These are phyloP conservation scores for Diversispora epigaea DNA, from an alignment of 192 early-diverging fungal species.

Conservation along the genomic window DNA sequence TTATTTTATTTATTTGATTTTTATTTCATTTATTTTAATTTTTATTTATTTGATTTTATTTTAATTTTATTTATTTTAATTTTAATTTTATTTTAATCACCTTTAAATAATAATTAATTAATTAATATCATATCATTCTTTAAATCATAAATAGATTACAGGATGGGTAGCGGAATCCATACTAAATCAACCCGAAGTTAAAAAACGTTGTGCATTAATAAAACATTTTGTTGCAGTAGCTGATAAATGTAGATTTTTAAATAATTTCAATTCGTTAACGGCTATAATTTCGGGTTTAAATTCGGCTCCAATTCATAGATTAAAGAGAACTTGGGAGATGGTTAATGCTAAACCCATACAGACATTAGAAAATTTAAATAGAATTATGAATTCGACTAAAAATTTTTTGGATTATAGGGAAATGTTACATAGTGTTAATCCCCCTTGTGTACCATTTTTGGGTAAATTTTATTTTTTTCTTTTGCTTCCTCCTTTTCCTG, in stretches of 20 bases:
- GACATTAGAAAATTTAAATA: constrained; percentile 63
- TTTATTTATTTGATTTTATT: too few species aligned
- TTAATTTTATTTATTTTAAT: too few species aligned
- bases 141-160: constrained; percentile 39
- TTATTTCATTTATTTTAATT: too few species aligned
- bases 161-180: constrained; percentile 88
- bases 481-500: too few species aligned
- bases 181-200: constrained; percentile 75
- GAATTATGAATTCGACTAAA: constrained; percentile 77
- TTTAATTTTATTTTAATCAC: too few species aligned
- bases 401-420: constrained; percentile 86
- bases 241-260: constrained; percentile 62
- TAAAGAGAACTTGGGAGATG: constrained; percentile 89
- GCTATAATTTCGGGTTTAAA: constrained; percentile 89
- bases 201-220: constrained; percentile 71
- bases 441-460: constrained; percentile 81
- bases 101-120: neutral
- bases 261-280: constrained; percentile 95
- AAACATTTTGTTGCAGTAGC: constrained; percentile 87
- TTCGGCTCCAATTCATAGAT: constrained; percentile 82
- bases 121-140: neutral
- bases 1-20: too few species aligned
- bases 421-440: constrained; percentile 78
- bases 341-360: constrained; percentile 56
- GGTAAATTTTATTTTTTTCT: constrained; percentile 29